Evolutionary conservation across 2,329 filamentous ascomycete genomes (phyloP).

Genomic region (Pseudomassariella vexata): DNA sequence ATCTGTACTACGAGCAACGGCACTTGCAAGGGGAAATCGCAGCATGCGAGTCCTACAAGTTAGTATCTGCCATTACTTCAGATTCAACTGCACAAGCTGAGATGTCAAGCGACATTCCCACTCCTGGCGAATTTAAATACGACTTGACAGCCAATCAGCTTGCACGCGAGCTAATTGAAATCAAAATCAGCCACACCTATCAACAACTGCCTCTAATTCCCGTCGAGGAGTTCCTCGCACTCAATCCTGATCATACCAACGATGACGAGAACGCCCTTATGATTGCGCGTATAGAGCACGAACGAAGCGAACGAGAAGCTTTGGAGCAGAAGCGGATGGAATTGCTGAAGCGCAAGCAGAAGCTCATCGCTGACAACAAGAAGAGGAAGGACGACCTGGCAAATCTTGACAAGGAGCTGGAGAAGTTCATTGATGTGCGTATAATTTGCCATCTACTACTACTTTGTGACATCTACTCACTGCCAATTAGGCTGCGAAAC

Average conservation of each 20-base stretch:
- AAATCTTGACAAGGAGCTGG: constrained; percentile 84
- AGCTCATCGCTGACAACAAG: constrained; percentile 69
- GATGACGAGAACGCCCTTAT: constrained; percentile 76
- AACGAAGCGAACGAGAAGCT: constrained; percentile 75
- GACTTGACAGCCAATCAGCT: constrained; percentile 5
- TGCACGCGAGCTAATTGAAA: constrained; percentile 15
- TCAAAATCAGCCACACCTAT: constrained; percentile 68
- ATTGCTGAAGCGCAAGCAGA: constrained; percentile 60
- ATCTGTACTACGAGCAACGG: constrained; percentile 92
- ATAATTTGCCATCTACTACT: constrained; percentile 8
- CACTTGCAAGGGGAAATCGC: constrained; percentile 86
- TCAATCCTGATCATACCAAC: constrained; percentile 69
- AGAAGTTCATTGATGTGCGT: constrained; percentile 85
- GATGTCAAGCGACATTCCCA: background rate
- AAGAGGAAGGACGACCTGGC: constrained; percentile 89
- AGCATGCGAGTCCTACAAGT: constrained; percentile 90
- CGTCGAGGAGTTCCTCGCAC: constrained; percentile 70
- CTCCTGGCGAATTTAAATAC: background rate
- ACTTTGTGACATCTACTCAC: constrained; percentile 1
- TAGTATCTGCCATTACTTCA: constrained; percentile 29
- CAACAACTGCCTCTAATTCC: constrained; percentile 79
- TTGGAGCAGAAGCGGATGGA: constrained; percentile 80
- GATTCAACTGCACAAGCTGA: background rate
- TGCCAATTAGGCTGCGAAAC: constrained; percentile 66
- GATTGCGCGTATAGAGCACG: constrained; percentile 85